A percentile compares a stretch with the other conserved stretches of the same genome.
phyloP scores from a whole-genome alignment of 2,329 filamentous ascomycete genomes.

The Pseudocercospora eumusae region DNA sequence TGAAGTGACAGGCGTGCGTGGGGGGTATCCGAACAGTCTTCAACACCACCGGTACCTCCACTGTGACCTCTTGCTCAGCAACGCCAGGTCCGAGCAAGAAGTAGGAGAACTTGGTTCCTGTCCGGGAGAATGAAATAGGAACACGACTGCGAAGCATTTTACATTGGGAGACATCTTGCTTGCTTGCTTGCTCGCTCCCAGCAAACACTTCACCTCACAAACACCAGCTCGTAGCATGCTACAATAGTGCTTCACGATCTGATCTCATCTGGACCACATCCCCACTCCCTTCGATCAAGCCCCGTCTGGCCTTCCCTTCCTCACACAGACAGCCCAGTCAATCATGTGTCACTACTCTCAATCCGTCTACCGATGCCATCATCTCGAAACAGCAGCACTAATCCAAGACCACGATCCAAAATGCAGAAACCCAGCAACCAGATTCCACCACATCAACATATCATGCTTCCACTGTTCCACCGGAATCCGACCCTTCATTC shows the following conservation, averaged over 20 bases:
- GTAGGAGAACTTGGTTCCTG: not conserved
- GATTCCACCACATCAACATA: not conserved
- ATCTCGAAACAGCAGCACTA: not conserved
- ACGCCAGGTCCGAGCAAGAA: slow-evolving; percentile 1
- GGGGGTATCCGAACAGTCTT: slow-evolving; percentile 11
- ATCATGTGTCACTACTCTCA: not conserved
- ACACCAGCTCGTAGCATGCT: not conserved
- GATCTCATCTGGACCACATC: not conserved
- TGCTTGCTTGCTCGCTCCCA: not conserved
- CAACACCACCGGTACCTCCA: slow-evolving; percentile 20
- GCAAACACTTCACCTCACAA: not conserved
- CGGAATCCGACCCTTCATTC: not conserved
- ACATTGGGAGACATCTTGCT: not conserved
- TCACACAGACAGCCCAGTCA: not conserved
- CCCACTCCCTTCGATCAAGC: too few relatives aligned
- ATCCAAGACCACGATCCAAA: not conserved
- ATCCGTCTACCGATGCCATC: not conserved
- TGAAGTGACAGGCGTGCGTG: slow-evolving; percentile 16
- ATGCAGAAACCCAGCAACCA: not conserved
- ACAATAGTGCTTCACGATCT: not conserved
- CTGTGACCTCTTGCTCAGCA: slow-evolving; percentile 21
- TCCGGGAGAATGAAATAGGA: not conserved
- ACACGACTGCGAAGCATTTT: not conserved
- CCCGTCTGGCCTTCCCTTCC: too few relatives aligned
- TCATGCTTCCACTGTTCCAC: not conserved